A percentile compares a stretch with the other conserved stretches of the same genome.
Conservation (phyloP, 2,329 filamentous ascomycete species). For the Chrysoporthe deuterocubensis region DNA sequence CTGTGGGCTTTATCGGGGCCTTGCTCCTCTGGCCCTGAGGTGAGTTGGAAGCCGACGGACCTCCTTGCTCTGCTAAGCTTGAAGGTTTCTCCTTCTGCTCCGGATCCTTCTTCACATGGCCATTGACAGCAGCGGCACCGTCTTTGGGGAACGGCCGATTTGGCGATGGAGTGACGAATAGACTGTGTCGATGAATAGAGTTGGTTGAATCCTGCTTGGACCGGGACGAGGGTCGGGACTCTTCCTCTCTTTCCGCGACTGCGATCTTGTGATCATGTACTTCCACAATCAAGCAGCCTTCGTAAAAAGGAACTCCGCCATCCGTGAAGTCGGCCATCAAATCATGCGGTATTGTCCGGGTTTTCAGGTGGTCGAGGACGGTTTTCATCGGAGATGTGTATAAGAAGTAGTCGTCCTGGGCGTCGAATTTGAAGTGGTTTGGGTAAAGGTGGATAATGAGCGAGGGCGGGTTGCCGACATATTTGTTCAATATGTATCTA, state of each 20-base stretch:
- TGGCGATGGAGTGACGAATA: slow-evolving; percentile 86
- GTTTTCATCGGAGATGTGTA: slow-evolving; percentile 92
- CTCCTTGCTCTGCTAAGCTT: slow-evolving; percentile 60
- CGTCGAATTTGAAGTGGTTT: slow-evolving; percentile 88
- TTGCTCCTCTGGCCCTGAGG: slow-evolving; percentile 52
- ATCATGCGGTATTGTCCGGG: slow-evolving; percentile 84
- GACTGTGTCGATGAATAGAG: slow-evolving; percentile 91
- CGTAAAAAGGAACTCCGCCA: slow-evolving; percentile 80
- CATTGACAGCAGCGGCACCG: slow-evolving; percentile 36
- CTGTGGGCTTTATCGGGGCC: slow-evolving; percentile 60
- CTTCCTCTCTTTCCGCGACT: slow-evolving; percentile 62
- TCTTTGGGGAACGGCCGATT: slow-evolving; percentile 75
- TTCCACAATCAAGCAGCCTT: slow-evolving; percentile 92
- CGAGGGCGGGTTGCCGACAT: slow-evolving; percentile 71
- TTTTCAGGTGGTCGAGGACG: slow-evolving; percentile 75
- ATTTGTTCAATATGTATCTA: slow-evolving; percentile 45
- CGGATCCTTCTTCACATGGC: slow-evolving; percentile 34
- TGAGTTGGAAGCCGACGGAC: slow-evolving; percentile 56
- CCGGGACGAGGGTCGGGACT: slow-evolving; percentile 52
- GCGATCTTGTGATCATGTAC: slow-evolving; percentile 84
- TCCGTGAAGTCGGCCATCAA: slow-evolving; percentile 78
- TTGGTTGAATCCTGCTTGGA: slow-evolving; percentile 70
- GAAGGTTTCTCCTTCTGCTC: slow-evolving; percentile 46
- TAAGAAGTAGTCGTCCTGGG: slow-evolving; percentile 88
- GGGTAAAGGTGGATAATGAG: slow-evolving; percentile 84